These are phyloP conservation scores for Pichia cactophila DNA, from an alignment of 1,139 yeast species.

Conservation along the genomic window DNA sequence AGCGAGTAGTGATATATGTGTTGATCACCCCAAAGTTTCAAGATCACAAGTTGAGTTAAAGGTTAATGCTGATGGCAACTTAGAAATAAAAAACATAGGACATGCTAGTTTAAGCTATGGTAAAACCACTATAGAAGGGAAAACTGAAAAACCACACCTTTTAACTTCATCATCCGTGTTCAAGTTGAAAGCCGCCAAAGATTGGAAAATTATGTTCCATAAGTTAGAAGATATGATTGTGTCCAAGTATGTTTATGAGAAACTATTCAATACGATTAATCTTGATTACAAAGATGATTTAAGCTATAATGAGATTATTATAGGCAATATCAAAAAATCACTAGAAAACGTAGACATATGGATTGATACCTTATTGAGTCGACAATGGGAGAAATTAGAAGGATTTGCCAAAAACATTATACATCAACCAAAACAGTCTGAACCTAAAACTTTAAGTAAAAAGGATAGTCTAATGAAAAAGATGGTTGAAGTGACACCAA, in stretches of 20 bases:
- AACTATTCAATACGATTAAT: not conserved
- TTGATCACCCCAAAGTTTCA: conserved; percentile 8
- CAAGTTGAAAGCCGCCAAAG: conserved; percentile 2
- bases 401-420: conserved; percentile 3
- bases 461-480: not conserved
- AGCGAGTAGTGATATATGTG: conserved; percentile 1
- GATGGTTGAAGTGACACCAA: conserved; percentile 2
- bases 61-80: not conserved
- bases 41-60: conserved; percentile 4
- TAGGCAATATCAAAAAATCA: not conserved
- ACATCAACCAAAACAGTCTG: conserved; percentile 2
- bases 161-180: not conserved
- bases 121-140: not conserved
- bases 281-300: not conserved
- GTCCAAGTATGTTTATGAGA: not conserved
- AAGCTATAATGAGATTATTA: not conserved
- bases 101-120: conserved; percentile 5
- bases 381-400: conserved; percentile 10
- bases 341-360: conserved; percentile 3
- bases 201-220: conserved; percentile 5
- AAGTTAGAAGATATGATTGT: conserved; percentile 1
- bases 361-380: conserved; percentile 1
- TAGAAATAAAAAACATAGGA: conserved; percentile 4
- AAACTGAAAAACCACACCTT: not conserved
- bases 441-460: not conserved